A percentile compares a stretch with the other conserved stretches of the same genome.
Conservation (phyloP, 1,139 yeast species). For the Groenewaldozyma sp. region DNA sequence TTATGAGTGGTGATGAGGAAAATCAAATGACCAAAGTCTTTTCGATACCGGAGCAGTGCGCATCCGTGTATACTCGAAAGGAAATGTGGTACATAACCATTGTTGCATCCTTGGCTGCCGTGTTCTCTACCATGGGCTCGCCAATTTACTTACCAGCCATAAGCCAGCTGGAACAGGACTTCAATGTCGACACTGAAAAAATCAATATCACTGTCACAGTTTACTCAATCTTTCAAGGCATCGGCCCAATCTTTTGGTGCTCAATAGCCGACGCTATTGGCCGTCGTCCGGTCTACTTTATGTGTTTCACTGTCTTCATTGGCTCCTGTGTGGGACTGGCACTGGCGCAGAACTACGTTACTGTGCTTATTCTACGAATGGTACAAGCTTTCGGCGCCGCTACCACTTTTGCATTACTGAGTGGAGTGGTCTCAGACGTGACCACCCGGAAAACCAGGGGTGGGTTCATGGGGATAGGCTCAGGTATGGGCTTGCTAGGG, state of each 20-base stretch:
- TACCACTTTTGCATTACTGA: slow-evolving; percentile 55
- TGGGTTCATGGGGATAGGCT: slow-evolving; percentile 47
- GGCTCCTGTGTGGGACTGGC: slow-evolving; percentile 57
- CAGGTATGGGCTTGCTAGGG: slow-evolving; percentile 61
- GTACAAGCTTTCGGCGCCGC: slow-evolving; percentile 64
- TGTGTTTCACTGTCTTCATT: slow-evolving; percentile 45
- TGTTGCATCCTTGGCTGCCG: slow-evolving; percentile 39
- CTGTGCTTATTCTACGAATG: slow-evolving; percentile 49
- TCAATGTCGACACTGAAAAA: slow-evolving; percentile 43
- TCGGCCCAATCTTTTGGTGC: slow-evolving; percentile 53
- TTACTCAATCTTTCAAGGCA: slow-evolving; percentile 61
- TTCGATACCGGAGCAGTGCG: slow-evolving; percentile 1
- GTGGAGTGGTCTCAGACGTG: slow-evolving; percentile 63
- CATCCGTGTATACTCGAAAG: slow-evolving; percentile 2
- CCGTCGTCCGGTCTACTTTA: slow-evolving; percentile 52
- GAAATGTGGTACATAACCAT: slow-evolving; percentile 25
- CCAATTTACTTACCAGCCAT: slow-evolving; percentile 72
- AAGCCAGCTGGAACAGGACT: slow-evolving; percentile 42
- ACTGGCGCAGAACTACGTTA: slow-evolving; percentile 42
- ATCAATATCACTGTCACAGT: slow-evolving; percentile 63
- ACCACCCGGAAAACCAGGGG: slow-evolving; percentile 58
- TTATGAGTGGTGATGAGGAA: neutral
- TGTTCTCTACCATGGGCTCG: slow-evolving; percentile 57
- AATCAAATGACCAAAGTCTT: neutral
- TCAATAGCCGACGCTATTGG: slow-evolving; percentile 61